These are phyloP conservation scores for Neurospora tetrasperma DNA, from an alignment of 495 filamentous ascomycete genomes.

Conservation along the genomic window DNA sequence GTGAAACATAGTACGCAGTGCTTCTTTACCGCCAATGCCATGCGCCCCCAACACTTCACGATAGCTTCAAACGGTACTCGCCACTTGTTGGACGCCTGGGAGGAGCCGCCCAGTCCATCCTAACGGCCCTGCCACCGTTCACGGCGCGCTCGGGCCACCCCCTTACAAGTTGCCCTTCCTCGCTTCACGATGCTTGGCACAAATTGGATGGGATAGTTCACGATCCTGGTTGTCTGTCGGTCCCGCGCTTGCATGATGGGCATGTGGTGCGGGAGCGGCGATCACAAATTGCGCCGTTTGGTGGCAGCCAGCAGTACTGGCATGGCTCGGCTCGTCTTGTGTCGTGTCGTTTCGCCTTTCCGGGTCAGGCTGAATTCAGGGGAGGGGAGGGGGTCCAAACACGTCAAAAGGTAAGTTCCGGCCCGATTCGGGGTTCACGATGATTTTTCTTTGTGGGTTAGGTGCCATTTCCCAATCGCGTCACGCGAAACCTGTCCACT, in stretches of 20 bases:
- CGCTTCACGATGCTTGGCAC: neutral
- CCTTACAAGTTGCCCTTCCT: neutral
- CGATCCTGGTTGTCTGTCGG: neutral
- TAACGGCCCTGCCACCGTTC: neutral
- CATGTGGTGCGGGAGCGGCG: neutral
- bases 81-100: neutral
- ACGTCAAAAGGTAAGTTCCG: neutral
- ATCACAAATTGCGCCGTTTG: neutral
- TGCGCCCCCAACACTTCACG: constrained; percentile 8
- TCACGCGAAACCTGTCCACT: neutral
- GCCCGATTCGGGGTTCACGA: neutral
- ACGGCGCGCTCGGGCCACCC: constrained; percentile 4
- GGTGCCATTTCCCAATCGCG: neutral
- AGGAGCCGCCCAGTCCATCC: neutral
- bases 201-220: neutral
- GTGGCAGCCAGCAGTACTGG: neutral
- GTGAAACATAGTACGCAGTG: neutral
- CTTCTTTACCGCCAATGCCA: neutral
- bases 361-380: neutral
- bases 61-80: constrained; percentile 10
- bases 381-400: neutral
- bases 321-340: neutral
- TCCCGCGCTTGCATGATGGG: neutral
- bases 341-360: neutral
- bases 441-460: neutral